Evolutionary conservation across 495 filamentous ascomycete species (phyloP).

Genomic region (Penicillium dipodomyicola): DNA sequence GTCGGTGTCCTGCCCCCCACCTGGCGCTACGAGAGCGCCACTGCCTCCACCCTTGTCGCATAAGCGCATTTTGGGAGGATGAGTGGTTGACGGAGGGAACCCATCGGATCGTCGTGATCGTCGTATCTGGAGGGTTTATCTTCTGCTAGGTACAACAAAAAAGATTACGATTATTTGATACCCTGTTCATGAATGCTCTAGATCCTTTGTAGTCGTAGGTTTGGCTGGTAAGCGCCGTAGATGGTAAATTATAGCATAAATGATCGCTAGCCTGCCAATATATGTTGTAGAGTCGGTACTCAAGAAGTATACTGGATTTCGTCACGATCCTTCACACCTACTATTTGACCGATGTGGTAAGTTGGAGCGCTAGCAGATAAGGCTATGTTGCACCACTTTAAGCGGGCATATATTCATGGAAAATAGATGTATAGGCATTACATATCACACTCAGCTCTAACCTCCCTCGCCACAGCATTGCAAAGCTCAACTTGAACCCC

Average conservation of each 20-base stretch:
- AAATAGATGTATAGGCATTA: neutral
- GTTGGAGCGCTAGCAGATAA: no score
- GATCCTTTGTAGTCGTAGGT: slow-evolving; percentile 3
- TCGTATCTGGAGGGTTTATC: slow-evolving; percentile 15
- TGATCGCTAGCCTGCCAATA: neutral
- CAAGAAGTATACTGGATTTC: neutral
- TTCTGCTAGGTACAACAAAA: slow-evolving; percentile 32
- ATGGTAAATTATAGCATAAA: neutral
- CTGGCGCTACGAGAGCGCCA: slow-evolving; percentile 89
- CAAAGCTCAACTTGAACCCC: slow-evolving; percentile 86
- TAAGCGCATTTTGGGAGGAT: slow-evolving; percentile 33
- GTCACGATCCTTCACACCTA: neutral
- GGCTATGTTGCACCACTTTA: neutral
- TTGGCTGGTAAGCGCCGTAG: neutral
- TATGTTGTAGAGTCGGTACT: neutral
- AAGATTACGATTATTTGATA: slow-evolving; percentile 35
- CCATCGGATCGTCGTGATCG: slow-evolving; percentile 15
- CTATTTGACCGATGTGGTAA: neutral
- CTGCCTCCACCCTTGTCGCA: slow-evolving; percentile 55
- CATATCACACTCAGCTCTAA: slow-evolving; percentile 30
- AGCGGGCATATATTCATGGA: neutral
- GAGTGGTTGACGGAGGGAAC: slow-evolving; percentile 25
- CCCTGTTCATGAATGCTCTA: slow-evolving; percentile 15
- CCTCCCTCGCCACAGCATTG: slow-evolving; percentile 78
- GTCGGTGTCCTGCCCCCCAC: slow-evolving; percentile 96